A percentile compares a stretch with the other conserved stretches of the same genome.
Conservation (phyloP, 1,284 basidiomycete genomes). For the Filobasidium uniguttulatum region DNA sequence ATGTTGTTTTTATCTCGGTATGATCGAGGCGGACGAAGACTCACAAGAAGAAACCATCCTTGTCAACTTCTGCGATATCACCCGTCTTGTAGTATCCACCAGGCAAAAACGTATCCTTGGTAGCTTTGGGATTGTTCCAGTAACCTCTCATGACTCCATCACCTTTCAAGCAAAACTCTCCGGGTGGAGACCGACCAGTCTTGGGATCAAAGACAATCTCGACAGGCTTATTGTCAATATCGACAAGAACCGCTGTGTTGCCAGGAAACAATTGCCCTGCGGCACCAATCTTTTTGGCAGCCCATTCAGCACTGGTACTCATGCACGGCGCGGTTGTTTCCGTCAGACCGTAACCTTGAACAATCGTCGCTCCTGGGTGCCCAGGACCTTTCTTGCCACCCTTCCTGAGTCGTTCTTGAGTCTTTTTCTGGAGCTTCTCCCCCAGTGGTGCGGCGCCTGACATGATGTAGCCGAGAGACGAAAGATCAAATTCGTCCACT, state of each 20-base stretch:
- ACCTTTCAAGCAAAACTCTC: conserved; percentile 70
- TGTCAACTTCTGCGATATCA: conserved; percentile 44
- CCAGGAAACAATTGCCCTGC: conserved; percentile 64
- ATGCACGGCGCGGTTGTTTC: conserved; percentile 39
- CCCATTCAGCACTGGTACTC: conserved; percentile 26
- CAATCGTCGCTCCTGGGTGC: neutral
- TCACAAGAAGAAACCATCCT: conserved; percentile 43
- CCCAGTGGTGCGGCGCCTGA: conserved; percentile 75
- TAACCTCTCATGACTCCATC: conserved; percentile 64
- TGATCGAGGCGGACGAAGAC: neutral
- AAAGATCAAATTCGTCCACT: conserved; percentile 57
- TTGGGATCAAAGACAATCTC: conserved; percentile 26
- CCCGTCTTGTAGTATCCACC: conserved; percentile 64
- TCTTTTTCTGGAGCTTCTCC: conserved; percentile 39
- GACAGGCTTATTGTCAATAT: conserved; percentile 27
- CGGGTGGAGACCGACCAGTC: conserved; percentile 40
- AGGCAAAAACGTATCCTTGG: conserved; percentile 47
- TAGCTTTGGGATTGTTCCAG: conserved; percentile 52
- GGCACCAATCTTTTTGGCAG: conserved; percentile 43
- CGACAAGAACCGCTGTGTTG: conserved; percentile 59
- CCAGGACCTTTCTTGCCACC: neutral
- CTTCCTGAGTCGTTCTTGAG: neutral
- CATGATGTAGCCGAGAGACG: conserved; percentile 47
- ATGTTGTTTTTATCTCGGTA: no score
- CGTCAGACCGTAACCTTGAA: conserved; percentile 28